Conservation (phyloP, 2,329 filamentous ascomycete genomes). For the Daldinia eschscholtzii region DNA sequence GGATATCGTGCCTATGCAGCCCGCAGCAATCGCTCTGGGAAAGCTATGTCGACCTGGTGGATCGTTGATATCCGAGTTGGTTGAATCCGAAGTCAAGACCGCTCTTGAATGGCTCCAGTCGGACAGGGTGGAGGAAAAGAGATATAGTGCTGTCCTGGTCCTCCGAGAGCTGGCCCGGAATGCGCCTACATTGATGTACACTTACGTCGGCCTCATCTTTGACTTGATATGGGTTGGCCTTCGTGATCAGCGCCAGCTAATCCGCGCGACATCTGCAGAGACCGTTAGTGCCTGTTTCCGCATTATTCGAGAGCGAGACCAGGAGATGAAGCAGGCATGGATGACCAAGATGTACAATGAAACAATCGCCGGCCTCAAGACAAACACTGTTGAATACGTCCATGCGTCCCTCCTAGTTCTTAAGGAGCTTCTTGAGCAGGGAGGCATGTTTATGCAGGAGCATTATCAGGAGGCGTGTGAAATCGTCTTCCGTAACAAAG, state of each 20-base stretch:
- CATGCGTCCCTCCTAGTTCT: constrained; percentile 95
- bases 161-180: constrained; percentile 91
- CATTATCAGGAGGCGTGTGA: constrained; percentile 94
- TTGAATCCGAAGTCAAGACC: constrained; percentile 96
- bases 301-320: constrained; percentile 93
- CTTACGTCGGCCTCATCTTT: constrained; percentile 94
- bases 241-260: constrained; percentile 89
- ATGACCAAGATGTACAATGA: constrained; percentile 93
- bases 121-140: constrained; percentile 90
- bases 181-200: constrained; percentile 94
- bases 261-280: constrained; percentile 90
- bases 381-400: constrained; percentile 85
- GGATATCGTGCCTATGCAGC: constrained; percentile 90
- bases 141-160: constrained; percentile 92
- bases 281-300: constrained; percentile 95
- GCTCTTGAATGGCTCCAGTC: constrained; percentile 97
- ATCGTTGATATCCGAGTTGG: constrained; percentile 92
- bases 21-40: constrained; percentile 88
- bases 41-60: constrained; percentile 93
- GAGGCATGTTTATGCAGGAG: constrained; percentile 99
- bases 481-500: constrained; percentile 90
- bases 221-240: constrained; percentile 97
- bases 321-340: constrained; percentile 86
- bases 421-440: constrained; percentile 92
- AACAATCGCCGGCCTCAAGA: constrained; percentile 81